These are phyloP conservation scores for Kluyveromyces lactis DNA, from an alignment of 805 yeast genomes.

Conservation along the genomic window DNA sequence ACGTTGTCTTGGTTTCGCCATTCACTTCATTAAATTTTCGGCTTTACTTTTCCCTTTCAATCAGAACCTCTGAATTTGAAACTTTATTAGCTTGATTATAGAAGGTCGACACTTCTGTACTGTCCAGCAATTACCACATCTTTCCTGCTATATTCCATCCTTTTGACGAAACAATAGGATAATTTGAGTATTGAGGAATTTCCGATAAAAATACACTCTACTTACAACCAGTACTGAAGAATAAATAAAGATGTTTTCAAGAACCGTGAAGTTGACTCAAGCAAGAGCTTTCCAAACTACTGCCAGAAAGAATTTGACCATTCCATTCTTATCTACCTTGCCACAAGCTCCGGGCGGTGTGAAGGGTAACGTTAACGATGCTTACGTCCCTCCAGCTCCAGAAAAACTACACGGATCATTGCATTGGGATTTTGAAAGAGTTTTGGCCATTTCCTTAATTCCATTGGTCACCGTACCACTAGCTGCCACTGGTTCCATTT, in stretches of 20 bases:
- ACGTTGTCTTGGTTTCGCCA: too few species aligned
- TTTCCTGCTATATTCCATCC: too few species aligned
- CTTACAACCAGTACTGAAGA: too few species aligned
- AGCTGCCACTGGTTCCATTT: slow-evolving; percentile 54
- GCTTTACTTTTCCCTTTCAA: too few species aligned
- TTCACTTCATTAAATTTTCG: too few species aligned
- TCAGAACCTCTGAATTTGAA: too few species aligned
- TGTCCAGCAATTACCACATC: too few species aligned
- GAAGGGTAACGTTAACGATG: slow-evolving; percentile 90
- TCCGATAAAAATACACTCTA: too few species aligned
- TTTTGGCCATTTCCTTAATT: slow-evolving; percentile 57
- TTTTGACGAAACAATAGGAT: too few species aligned
- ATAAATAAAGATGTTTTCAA: slow-evolving; percentile 1
- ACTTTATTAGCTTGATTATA: too few species aligned
- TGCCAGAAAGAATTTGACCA: slow-evolving; percentile 30
- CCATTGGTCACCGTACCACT: slow-evolving; percentile 76
- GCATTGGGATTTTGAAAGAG: slow-evolving; percentile 90
- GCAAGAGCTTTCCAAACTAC: slow-evolving; percentile 20
- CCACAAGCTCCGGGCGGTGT: slow-evolving; percentile 87
- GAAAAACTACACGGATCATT: slow-evolving; percentile 68
- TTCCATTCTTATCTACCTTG: slow-evolving; percentile 46
- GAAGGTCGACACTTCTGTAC: too few species aligned
- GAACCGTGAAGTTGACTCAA: slow-evolving; percentile 4
- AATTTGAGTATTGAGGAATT: too few species aligned
- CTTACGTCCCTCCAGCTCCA: slow-evolving; percentile 58